These are phyloP conservation scores for Cicer arietinum DNA, from an alignment of 306 rosid genomes.

Conservation along the genomic window DNA sequence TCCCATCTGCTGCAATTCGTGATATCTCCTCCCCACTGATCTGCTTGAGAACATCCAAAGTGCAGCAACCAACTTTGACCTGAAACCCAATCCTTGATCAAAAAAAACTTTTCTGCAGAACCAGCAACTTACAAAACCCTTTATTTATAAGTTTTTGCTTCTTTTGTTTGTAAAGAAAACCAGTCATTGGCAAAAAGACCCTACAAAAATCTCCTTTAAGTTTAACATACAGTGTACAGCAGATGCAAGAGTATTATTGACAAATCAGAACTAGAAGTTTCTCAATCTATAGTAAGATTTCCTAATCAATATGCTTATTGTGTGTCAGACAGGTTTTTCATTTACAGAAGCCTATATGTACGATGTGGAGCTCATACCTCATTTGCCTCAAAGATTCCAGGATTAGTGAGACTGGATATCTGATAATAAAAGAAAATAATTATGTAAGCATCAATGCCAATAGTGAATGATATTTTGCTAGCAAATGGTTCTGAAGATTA, in stretches of 20 bases:
- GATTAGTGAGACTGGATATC: conserved; percentile 81
- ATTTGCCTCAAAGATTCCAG: conserved; percentile 88
- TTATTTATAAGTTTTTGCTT: not conserved
- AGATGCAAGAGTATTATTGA: conserved; percentile 4
- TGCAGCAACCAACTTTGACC: conserved; percentile 92
- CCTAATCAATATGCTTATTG: conserved; percentile 4
- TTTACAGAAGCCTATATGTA: not conserved
- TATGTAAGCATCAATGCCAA: conserved; percentile 30
- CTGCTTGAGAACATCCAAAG: conserved; percentile 89
- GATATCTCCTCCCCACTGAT: conserved; percentile 95
- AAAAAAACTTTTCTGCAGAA: conserved; percentile 27
- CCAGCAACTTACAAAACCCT: conserved; percentile 40
- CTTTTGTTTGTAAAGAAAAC: conserved; percentile 18
- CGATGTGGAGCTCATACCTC: conserved; percentile 61
- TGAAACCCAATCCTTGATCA: conserved; percentile 50
- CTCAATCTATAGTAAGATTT: conserved; percentile 20
- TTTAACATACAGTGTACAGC: conserved; percentile 20
- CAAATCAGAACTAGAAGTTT: conserved; percentile 17
- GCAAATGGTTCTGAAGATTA: conserved; percentile 26
- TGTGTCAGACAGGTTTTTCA: conserved; percentile 13
- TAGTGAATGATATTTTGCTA: conserved; percentile 16
- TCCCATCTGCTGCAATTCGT: conserved; percentile 63
- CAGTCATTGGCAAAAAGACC: conserved; percentile 4
- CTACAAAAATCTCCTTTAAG: conserved; percentile 26
- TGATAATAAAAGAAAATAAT: conserved; percentile 47